phyloP scores from a whole-genome alignment of 345 rosid genomes.

The Diplotaxis tenuifolia region DNA sequence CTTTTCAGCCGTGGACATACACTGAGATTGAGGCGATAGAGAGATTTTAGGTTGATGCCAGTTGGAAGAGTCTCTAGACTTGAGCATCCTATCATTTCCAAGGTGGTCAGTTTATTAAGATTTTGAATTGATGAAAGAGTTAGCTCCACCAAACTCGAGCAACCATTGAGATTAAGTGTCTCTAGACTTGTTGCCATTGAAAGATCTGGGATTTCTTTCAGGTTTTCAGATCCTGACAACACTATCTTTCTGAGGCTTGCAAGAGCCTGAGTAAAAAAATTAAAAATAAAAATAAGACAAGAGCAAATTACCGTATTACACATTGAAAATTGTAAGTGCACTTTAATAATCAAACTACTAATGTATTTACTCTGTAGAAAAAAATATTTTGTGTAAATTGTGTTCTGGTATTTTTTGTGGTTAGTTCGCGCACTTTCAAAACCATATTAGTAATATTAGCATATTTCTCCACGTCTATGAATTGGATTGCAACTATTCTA shows the following conservation, averaged over 20 bases:
- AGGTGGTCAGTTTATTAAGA: not conserved
- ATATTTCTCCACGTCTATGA: not conserved
- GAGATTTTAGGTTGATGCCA: too few relatives aligned
- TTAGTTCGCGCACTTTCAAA: too few relatives aligned
- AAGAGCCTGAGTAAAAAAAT: not conserved
- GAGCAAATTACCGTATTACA: not conserved
- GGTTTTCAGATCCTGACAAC: not conserved
- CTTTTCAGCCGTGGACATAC: too few relatives aligned
- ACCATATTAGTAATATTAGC: not conserved
- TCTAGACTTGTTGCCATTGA: constrained; percentile 6
- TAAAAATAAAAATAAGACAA: not conserved
- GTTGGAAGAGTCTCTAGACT: not conserved
- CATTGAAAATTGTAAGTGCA: constrained; percentile 12
- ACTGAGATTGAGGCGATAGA: too few relatives aligned
- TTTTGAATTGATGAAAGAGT: not conserved
- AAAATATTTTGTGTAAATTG: too few relatives aligned
- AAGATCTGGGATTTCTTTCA: constrained; percentile 15
- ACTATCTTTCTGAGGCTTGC: not conserved
- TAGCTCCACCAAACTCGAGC: constrained; percentile 21
- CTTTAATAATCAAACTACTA: too few relatives aligned
- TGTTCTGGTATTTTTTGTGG: too few relatives aligned
- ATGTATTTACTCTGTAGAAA: too few relatives aligned
- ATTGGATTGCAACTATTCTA: too few relatives aligned
- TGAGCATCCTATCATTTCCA: constrained; percentile 3
- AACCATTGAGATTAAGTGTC: not conserved